Percentiles rank a stretch among this genome's conserved stretches.
These are phyloP conservation scores for Rhodotorula graminis DNA, from an alignment of 768 basidiomycete genomes.

Conservation along the genomic window DNA sequence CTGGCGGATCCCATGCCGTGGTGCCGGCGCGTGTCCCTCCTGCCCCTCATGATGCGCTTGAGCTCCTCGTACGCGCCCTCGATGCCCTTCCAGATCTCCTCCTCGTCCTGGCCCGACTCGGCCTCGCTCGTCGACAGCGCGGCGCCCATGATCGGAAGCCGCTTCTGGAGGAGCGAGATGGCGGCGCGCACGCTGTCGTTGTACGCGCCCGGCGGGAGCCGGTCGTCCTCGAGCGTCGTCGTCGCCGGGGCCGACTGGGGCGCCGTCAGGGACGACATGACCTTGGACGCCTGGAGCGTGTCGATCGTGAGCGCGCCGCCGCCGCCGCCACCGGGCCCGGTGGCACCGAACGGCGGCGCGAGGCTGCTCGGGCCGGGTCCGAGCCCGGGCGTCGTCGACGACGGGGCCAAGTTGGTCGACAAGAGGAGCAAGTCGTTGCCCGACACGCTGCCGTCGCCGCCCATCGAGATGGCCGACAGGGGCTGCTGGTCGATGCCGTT, in stretches of 20 bases:
- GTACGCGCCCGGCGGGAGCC: constrained; percentile 4
- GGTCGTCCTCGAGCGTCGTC: constrained; percentile 1
- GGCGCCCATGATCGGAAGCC: constrained; percentile 36
- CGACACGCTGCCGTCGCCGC: background rate
- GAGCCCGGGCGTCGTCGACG: background rate
- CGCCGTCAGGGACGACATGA: background rate
- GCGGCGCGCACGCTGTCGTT: constrained; percentile 21
- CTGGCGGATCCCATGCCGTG: background rate
- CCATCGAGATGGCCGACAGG: background rate
- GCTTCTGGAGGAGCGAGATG: constrained; percentile 31
- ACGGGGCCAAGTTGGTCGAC: background rate
- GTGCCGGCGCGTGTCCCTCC: constrained; percentile 17
- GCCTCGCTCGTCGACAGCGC: constrained; percentile 25
- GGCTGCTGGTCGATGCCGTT: background rate
- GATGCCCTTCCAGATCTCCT: constrained; percentile 40
- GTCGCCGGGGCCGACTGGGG: background rate
- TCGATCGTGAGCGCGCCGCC: background rate
- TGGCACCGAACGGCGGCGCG: background rate
- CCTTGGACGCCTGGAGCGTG: background rate
- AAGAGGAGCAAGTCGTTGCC: background rate
- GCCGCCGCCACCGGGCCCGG: too few species aligned
- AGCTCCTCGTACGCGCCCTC: constrained; percentile 37
- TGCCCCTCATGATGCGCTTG: constrained; percentile 28
- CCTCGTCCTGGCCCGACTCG: constrained; percentile 33
- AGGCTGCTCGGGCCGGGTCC: background rate